Percentiles rank a stretch among this genome's conserved stretches.
Evolutionary conservation across 345 rosid genomes (phyloP).

Genomic region (Salix dunnii): DNA sequence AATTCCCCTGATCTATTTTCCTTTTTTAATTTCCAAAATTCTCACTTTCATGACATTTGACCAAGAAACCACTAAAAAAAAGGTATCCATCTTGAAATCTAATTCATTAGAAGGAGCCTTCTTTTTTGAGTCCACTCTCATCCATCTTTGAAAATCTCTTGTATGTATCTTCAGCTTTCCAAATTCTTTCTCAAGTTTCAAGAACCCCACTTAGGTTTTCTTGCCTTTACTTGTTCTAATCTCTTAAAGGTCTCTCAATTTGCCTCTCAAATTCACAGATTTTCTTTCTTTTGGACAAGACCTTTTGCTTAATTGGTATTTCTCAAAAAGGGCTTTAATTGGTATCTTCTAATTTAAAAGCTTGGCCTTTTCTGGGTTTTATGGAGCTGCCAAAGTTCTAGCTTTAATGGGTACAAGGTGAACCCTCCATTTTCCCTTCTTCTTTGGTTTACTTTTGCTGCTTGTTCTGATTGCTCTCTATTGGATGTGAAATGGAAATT

Average conservation of each 20-base stretch:
- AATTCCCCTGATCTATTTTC: too few relatives aligned
- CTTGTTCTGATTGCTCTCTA: background rate
- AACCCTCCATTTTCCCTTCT: background rate
- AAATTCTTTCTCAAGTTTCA: background rate
- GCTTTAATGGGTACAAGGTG: constrained; percentile 40
- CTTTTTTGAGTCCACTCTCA: background rate
- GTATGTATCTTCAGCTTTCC: background rate
- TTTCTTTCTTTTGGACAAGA: background rate
- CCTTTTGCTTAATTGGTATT: background rate
- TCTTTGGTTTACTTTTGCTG: background rate
- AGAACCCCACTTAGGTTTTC: background rate
- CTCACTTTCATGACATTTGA: too few relatives aligned
- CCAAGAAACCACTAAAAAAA: too few relatives aligned
- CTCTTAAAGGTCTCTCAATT: constrained; percentile 6
- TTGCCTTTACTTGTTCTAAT: constrained; percentile 15
- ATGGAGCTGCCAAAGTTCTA: constrained; percentile 15
- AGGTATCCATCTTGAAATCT: background rate
- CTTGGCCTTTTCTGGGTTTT: background rate
- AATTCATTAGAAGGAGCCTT: background rate
- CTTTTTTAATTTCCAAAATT: too few relatives aligned
- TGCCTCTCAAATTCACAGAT: background rate
- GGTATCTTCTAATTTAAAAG: background rate
- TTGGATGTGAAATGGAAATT: too few relatives aligned
- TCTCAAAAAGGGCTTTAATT: background rate
- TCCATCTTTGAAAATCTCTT: background rate